Evolutionary conservation across 106 monocot species (phyloP).

Genomic region (Posidonia australis): DNA sequence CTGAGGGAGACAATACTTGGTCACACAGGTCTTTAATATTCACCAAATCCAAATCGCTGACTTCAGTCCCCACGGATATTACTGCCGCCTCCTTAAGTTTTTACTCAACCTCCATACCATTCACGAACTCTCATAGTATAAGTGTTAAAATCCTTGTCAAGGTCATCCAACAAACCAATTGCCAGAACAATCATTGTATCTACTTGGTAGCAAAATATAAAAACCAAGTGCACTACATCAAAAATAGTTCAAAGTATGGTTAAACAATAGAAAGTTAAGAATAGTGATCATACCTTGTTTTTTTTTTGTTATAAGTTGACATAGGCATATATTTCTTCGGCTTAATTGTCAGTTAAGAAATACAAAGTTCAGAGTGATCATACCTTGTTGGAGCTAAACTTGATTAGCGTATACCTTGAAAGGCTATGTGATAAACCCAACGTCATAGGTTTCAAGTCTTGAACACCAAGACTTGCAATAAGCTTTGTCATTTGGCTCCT

Average conservation of each 20-base stretch:
- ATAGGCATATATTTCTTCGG: too few relatives aligned
- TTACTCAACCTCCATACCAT: constrained; percentile 86
- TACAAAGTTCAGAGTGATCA: too few relatives aligned
- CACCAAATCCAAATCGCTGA: constrained; percentile 61
- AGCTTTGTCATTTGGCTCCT: constrained; percentile 82
- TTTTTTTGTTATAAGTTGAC: too few relatives aligned
- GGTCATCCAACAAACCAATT: constrained; percentile 87
- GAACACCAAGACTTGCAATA: constrained; percentile 64
- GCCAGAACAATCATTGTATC: constrained; percentile 98
- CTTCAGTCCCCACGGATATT: constrained; percentile 97
- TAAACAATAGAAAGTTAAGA: too few relatives aligned
- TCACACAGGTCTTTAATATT: constrained; percentile 85
- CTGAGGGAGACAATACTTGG: constrained; percentile 82
- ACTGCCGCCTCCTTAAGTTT: constrained; percentile 70
- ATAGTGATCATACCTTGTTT: too few relatives aligned
- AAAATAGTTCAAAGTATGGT: too few relatives aligned
- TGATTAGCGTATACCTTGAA: constrained; percentile 89
- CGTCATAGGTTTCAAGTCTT: constrained; percentile 95
- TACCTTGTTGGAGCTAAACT: constrained; percentile 98
- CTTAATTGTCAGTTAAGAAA: too few relatives aligned
- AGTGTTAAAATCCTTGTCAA: constrained; percentile 92
- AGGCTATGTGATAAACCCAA: constrained; percentile 93
- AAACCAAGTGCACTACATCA: too few relatives aligned
- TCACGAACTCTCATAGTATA: constrained; percentile 98
- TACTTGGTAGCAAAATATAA: constrained; percentile 38